Evolutionary conservation across 2,329 filamentous ascomycete species (phyloP), one percentile per base, ranked within the genome.

Genomic region (Phoma sp.): DNA sequence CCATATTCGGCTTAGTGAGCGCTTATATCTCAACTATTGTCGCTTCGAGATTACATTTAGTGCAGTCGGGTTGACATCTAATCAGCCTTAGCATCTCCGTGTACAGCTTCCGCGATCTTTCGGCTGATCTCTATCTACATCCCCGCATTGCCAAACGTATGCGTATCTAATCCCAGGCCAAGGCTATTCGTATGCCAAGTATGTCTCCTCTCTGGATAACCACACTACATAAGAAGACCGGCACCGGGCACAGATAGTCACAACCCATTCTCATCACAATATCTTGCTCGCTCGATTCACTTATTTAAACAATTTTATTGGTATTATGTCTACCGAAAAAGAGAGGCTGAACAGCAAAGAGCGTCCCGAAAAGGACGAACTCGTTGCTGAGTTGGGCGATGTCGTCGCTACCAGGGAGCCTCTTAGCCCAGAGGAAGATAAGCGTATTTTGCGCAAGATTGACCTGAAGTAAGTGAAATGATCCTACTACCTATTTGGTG

Each of bases 391-490:
- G 17, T n/a, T 45, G 3, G 48, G 48, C 15, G 49, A 45, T 19
- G 17, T 50, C 12, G 4, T 50, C 33, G 44, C 36, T n/a, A 12
- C n/a, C 10, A 47, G 50, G 19, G 29, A 55, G 10, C 13, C 45
- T 13, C 52, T 55, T 29, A 40, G 33, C 5, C 32, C 45, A 2
- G 46, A 55, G 31, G 52, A 55, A 25, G 41, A 55, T 27, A 40
- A 41, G 3, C 45, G 52, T n/a, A 55, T 55, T 19, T 31, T 55
- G 24, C 52, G 46, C 8, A 55, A 44, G 32, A 49, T 55, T 19
- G 51, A 55, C 15, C 15, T 52, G 31, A 24, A 51, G 48, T 51
- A 24, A 32, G 48, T 38, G 1, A 1, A 6, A 7, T 6, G 17
- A 29, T 29, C 4, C n/a, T 19, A 10, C 7, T 4, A 29, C 15